phyloP scores from a whole-genome alignment of 208 protist species.

The Acanthamoeba triangularis region DNA sequence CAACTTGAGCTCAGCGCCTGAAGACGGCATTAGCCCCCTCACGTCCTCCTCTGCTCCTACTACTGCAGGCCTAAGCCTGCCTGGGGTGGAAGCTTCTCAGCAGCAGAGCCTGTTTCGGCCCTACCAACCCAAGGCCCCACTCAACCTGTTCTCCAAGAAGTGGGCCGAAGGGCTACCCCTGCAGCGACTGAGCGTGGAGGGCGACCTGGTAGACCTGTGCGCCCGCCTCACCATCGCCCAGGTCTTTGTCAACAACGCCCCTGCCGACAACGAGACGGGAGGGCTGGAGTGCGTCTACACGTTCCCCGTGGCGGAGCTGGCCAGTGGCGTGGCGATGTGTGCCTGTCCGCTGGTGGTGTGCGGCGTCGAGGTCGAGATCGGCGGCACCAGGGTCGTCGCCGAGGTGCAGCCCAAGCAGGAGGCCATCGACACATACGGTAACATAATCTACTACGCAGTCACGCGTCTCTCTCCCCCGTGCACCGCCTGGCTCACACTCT shows the following conservation, averaged over 20 bases:
- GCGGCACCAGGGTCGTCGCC: not conserved
- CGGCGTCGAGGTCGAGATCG: conserved; percentile 1
- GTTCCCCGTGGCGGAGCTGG: not conserved
- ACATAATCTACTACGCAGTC: no score
- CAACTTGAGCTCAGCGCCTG: not conserved
- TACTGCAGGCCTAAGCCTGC: not conserved
- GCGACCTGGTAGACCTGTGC: not conserved
- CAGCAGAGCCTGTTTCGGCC: not conserved
- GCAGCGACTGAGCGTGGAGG: not conserved
- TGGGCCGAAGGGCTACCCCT: not conserved
- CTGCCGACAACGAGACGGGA: not conserved
- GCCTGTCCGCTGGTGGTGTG: not conserved
- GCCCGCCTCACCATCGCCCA: not conserved
- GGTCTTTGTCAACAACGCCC: not conserved
- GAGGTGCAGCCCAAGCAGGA: not conserved
- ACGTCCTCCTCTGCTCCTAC: not conserved
- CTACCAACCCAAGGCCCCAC: not conserved
- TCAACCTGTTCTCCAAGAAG: not conserved
- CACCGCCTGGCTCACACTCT: not conserved
- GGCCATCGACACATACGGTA: conserved; percentile 4
- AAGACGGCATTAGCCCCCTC: not conserved
- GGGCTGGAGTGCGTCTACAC: conserved; percentile 7
- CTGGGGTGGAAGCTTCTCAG: not conserved
- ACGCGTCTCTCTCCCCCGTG: no score
- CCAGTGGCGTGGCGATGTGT: not conserved